phyloP scores from a whole-genome alignment of 495 filamentous ascomycete genomes.

The Hapsidospora chrysogenum region DNA sequence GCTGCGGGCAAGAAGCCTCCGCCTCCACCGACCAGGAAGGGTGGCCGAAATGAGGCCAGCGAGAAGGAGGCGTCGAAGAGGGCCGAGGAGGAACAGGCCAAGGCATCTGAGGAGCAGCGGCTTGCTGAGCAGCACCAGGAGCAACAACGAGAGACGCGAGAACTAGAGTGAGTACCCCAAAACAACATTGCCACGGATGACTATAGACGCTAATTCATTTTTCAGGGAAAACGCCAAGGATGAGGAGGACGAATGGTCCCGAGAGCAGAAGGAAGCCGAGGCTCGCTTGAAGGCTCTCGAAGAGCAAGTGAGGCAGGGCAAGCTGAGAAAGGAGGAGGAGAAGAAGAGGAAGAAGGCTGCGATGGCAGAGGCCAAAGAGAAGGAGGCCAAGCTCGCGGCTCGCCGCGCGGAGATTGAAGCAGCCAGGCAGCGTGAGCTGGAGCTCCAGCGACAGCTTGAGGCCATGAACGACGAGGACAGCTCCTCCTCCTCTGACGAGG shows the following conservation, averaged over 20 bases:
- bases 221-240: constrained; percentile 57
- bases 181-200: too few species aligned
- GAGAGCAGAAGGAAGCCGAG: constrained; percentile 65
- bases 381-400: constrained; percentile 67
- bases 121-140: constrained; percentile 55
- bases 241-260: constrained; percentile 64
- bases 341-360: constrained; percentile 82
- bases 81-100: constrained; percentile 37
- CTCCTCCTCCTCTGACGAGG: constrained; percentile 75
- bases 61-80: constrained; percentile 12
- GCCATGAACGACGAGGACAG: constrained; percentile 55
- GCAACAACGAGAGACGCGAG: constrained; percentile 54
- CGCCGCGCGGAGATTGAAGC: constrained; percentile 88
- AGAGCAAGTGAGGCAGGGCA: constrained; percentile 84
- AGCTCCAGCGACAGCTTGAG: constrained; percentile 75
- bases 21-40: constrained; percentile 69
- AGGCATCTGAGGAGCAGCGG: constrained; percentile 34
- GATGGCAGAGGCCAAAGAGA: constrained; percentile 69
- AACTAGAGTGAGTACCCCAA: constrained; percentile 84
- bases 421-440: constrained; percentile 71
- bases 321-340: constrained; percentile 94
- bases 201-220: too few species aligned
- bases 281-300: constrained; percentile 77
- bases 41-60: constrained; percentile 41
- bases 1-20: constrained; percentile 60